phyloP scores from a whole-genome alignment of 2,329 filamentous ascomycete genomes.

The Paramyrothecium roridum region DNA sequence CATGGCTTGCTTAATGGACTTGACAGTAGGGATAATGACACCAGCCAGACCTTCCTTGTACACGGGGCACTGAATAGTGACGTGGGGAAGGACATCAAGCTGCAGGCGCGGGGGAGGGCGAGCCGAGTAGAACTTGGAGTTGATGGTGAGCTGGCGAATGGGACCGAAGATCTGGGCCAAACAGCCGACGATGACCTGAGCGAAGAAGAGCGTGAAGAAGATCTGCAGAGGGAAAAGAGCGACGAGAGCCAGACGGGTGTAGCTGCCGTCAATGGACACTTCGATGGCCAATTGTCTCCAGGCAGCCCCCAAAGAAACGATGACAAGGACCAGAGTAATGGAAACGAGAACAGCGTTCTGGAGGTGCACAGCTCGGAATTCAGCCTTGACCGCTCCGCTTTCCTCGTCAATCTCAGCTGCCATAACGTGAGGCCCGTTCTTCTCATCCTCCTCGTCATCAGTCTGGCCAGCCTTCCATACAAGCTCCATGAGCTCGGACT shows the following conservation, averaged over 20 bases:
- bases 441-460: conserved; percentile 51
- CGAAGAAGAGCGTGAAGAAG: conserved; percentile 81
- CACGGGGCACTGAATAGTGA: conserved; percentile 83
- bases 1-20: conserved; percentile 74
- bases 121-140: conserved; percentile 82
- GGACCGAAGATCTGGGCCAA: conserved; percentile 74
- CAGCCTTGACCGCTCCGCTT: conserved; percentile 62
- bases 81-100: conserved; percentile 58
- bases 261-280: conserved; percentile 61
- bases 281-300: conserved; percentile 69
- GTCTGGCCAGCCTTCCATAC: conserved; percentile 65
- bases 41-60: conserved; percentile 78
- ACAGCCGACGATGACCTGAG: conserved; percentile 73
- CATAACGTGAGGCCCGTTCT: conserved; percentile 39
- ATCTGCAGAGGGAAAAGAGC: conserved; percentile 67
- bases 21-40: conserved; percentile 75
- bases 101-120: conserved; percentile 62
- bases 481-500: conserved; percentile 73
- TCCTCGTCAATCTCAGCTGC: conserved; percentile 67
- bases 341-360: conserved; percentile 68
- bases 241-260: conserved; percentile 61
- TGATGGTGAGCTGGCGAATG: conserved; percentile 66
- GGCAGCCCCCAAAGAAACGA: conserved; percentile 64
- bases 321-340: conserved; percentile 63
- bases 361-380: conserved; percentile 64